Evolutionary conservation across 140 eudicot species (phyloP), one percentile per base, ranked within the genome.

Genomic region (Ambrosia hybrid): DNA sequence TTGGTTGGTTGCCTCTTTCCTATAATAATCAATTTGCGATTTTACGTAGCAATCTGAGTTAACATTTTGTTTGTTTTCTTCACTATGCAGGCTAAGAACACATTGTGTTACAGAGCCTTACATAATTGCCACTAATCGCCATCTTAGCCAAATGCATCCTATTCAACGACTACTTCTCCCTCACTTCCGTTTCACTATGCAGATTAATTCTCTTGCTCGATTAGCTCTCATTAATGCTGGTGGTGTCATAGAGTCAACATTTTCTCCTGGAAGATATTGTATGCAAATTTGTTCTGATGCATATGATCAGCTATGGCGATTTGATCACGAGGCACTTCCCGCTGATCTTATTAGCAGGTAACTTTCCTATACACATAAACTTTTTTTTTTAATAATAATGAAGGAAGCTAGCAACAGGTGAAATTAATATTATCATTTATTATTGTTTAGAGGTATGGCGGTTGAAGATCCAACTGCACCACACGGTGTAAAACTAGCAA

Each of bases 41-140:
- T 21, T 46, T 46, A 46, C 9, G 52, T 10, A 16, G 58, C 1
- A 0, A 12, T 5, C 17, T 0, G 67, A 34, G 46, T 1, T 16
- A 36, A 14, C 53, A 10, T 8, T 2, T 75, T 34, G 6, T 33
- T 26, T 14, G 12, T 55, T 2, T 56, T 34, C 15, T 7, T 15
- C 12, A 39, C 3, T 68, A 3, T 77, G 76, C 70, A 89, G 96
- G 96, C 51, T 88, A 70, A 79, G 85, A 67, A 81, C 96, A 52
- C 95, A 88, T 71, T 84, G 89, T 65, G 79, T 46, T 7, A 76
- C 84, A 0, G 95, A 88, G 75, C 95, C 95, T 56, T 85, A 83
- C 57, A 86, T 89, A 69, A 89, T 89, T 66, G 89, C 91, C 0
- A 82, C 89, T 4, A 81, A 83, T 45, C 80, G 96, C 9, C 85